Percentiles rank a stretch among this genome's conserved stretches.
Evolutionary conservation across 2,329 filamentous ascomycete species (phyloP).

Genomic region (Aureobasidium sp.): DNA sequence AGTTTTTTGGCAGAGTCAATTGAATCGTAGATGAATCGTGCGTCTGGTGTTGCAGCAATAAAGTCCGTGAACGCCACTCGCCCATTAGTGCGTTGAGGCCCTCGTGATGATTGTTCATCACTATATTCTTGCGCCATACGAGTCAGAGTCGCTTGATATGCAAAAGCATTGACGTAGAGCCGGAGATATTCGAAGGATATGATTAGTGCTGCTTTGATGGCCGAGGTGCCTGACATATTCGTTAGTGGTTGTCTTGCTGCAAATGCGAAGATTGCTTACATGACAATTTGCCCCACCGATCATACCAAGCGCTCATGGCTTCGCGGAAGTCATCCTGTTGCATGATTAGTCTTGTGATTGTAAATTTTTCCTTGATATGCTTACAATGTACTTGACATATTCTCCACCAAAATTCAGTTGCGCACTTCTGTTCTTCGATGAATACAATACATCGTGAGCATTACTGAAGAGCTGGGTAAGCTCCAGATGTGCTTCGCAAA

Average conservation of each 20-base stretch:
- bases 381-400: conserved; percentile 26
- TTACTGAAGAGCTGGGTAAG: conserved; percentile 27
- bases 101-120: conserved; percentile 32
- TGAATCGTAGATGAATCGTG: conserved; percentile 58
- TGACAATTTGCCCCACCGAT: conserved; percentile 22
- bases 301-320: conserved; percentile 24
- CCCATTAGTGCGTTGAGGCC: conserved; percentile 15
- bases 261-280: conserved; percentile 5
- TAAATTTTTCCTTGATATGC: not conserved
- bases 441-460: conserved; percentile 26
- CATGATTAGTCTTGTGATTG: not conserved
- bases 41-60: conserved; percentile 52
- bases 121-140: conserved; percentile 30
- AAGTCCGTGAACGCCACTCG: conserved; percentile 39
- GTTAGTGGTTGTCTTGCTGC: not conserved
- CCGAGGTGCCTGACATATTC: conserved; percentile 39
- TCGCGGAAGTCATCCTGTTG: conserved; percentile 23
- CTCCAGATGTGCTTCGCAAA: conserved; percentile 26
- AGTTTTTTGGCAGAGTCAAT: conserved; percentile 56
- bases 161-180: conserved; percentile 59
- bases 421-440: conserved; percentile 24
- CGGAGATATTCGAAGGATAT: conserved; percentile 57
- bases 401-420: conserved; percentile 26
- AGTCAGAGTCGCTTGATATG: conserved; percentile 44
- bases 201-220: conserved; percentile 51